Base-by-base conservation (phyloP, 768 basidiomycete species). In the Mycena pura region DNA sequence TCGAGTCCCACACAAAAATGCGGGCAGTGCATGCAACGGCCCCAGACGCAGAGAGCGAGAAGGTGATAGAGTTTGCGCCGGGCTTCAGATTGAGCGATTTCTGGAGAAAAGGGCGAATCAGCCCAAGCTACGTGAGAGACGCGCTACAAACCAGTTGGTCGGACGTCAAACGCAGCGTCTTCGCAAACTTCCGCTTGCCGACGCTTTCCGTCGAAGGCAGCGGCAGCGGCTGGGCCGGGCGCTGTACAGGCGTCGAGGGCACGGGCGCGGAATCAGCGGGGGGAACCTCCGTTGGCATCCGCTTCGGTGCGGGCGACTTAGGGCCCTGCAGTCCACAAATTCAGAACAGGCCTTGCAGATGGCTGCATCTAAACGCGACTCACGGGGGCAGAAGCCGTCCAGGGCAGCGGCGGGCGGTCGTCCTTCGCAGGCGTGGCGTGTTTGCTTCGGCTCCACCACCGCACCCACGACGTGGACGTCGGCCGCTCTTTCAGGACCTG, bases 1-100 rank as follows among this genome's bases (percentile, higher is more conserved):
- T 88, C n/a, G 88, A 85, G 57, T 98, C 93, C 96, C 95, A 99
- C 22, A 99, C 82, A 67, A 99, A 99, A 62, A 99, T 92, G 5
- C 95, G 84, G 19, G 97, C 93, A 2, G 95, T 89, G 60, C 95
- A 96, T 3, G 91, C 93, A 2, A 92, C 85, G 1, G 82, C 83
- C 5, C 93, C 92, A 1, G 92, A 88, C 3, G 91, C 84, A 13
- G 93, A 92, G 38, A 98, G 84, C 1, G 95, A 96, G 72, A 99
- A 99, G 0, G 95, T 95, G 63, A 99, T 90, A 2, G 90, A 83
- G 69, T 99, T 99, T 2, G 94, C 82, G 3, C 97, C 96, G 25
- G 90, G 80, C 70, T 91, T 92, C 63, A 99, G 78, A 46, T 92
- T 82, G 24, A 99, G 81, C 10, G 84, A 80, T 92, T 94, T 95